phyloP scores from a whole-genome alignment of 257 asterid species.

The Nicotiana attenuata region DNA sequence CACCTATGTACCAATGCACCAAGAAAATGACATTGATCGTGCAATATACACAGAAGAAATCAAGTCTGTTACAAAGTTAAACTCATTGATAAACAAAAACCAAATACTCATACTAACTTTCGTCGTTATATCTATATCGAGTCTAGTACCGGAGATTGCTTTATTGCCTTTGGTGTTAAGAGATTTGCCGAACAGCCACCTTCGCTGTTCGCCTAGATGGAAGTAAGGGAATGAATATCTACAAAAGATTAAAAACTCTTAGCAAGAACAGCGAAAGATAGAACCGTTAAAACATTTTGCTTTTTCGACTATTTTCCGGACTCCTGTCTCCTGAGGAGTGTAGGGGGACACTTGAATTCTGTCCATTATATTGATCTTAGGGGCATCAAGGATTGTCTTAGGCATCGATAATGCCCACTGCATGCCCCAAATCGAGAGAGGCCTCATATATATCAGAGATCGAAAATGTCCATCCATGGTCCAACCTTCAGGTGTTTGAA shows the following conservation, averaged over 20 bases:
- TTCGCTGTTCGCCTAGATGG: neutral
- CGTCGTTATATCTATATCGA: neutral
- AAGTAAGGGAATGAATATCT: slow-evolving; percentile 7
- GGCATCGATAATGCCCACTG: slow-evolving; percentile 68
- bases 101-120: neutral
- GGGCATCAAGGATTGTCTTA: slow-evolving; percentile 47
- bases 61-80: neutral
- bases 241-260: slow-evolving; percentile 1
- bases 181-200: neutral
- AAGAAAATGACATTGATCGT: neutral
- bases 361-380: slow-evolving; percentile 51
- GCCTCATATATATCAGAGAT: slow-evolving; percentile 93
- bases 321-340: slow-evolving; percentile 36
- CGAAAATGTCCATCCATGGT: slow-evolving; percentile 88
- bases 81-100: neutral
- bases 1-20: neutral
- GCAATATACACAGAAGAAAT: neutral
- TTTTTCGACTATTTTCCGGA: slow-evolving; percentile 46
- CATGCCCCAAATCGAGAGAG: slow-evolving; percentile 96
- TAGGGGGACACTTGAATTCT: slow-evolving; percentile 31
- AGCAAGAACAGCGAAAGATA: slow-evolving; percentile 74
- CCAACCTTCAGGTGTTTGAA: slow-evolving; percentile 98
- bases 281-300: slow-evolving; percentile 59
- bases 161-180: neutral
- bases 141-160: neutral